Evolutionary conservation across 2,329 filamentous ascomycete genomes (phyloP).

Genomic region (Trichoderma sp.): DNA sequence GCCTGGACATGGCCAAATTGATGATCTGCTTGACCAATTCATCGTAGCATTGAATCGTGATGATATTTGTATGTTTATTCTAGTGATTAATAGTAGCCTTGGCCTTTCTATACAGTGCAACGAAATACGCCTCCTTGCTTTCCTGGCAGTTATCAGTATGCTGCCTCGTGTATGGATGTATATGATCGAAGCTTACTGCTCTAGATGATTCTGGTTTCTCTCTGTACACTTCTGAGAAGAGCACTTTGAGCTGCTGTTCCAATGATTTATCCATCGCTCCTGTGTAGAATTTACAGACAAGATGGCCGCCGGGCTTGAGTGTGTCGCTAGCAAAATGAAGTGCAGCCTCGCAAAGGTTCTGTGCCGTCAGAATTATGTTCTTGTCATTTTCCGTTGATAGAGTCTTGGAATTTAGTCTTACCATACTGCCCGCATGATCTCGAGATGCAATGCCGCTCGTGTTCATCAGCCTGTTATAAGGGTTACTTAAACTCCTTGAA

Average conservation of each 20-base stretch:
- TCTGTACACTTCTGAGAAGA: constrained; percentile 79
- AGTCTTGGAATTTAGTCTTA: constrained; percentile 46
- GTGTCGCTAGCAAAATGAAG: constrained; percentile 84
- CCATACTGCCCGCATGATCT: constrained; percentile 95
- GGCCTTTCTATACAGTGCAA: constrained; percentile 70
- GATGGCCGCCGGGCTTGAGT: constrained; percentile 78
- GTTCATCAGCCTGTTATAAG: constrained; percentile 98
- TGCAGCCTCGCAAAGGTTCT: constrained; percentile 90
- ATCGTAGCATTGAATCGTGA: constrained; percentile 26
- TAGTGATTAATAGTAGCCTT: not conserved
- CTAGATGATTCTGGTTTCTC: constrained; percentile 93
- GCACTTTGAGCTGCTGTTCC: constrained; percentile 69
- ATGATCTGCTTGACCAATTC: constrained; percentile 17
- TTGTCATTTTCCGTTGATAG: not conserved
- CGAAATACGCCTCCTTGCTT: constrained; percentile 78
- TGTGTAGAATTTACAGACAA: constrained; percentile 98
- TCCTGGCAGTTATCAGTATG: constrained; percentile 32
- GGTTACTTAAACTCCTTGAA: constrained; percentile 91
- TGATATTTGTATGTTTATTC: not conserved
- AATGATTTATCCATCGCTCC: constrained; percentile 81
- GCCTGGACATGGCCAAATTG: constrained; percentile 18
- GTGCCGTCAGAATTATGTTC: not conserved
- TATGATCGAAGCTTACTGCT: constrained; percentile 59
- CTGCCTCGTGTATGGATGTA: not conserved
- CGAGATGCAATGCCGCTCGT: constrained; percentile 84